A percentile compares a stretch with the other conserved stretches of the same genome.
These are phyloP conservation scores for Hirsutella rhossiliensis DNA, from an alignment of 2,329 filamentous ascomycete genomes.

Conservation along the genomic window DNA sequence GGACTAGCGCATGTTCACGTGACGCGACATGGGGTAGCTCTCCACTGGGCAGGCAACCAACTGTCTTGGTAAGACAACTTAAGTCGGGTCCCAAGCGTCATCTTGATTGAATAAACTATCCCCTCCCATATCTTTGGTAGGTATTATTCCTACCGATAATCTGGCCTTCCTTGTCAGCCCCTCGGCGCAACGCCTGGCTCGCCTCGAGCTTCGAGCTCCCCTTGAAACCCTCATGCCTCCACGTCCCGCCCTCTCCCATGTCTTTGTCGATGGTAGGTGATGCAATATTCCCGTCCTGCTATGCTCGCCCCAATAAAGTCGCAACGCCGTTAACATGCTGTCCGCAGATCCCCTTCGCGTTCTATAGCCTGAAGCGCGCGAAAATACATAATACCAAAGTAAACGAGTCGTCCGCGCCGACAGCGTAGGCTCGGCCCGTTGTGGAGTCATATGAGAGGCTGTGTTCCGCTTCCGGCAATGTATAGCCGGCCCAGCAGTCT, in stretches of 20 bases:
- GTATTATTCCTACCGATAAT: conserved; percentile 8
- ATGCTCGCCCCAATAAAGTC: conserved; percentile 14
- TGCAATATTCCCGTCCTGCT: conserved; percentile 12
- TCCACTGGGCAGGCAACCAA: not conserved
- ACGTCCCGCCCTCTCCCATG: conserved; percentile 4
- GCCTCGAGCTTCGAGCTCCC: not conserved
- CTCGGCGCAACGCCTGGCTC: conserved; percentile 2
- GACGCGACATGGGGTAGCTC: conserved; percentile 5
- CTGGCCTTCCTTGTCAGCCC: conserved; percentile 5
- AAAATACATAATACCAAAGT: conserved; percentile 16
- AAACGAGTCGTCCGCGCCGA: not conserved
- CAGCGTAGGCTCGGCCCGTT: not conserved
- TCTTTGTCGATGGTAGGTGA: conserved; percentile 11
- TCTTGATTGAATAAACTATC: not conserved
- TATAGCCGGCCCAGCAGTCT: not conserved
- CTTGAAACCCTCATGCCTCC: not conserved
- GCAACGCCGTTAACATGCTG: conserved; percentile 25
- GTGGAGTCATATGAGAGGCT: not conserved
- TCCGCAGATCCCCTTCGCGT: conserved; percentile 14
- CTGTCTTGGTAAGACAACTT: too few species aligned
- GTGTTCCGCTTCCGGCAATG: not conserved
- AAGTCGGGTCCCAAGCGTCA: too few species aligned
- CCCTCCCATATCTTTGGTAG: conserved; percentile 5
- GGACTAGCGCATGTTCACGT: conserved; percentile 15
- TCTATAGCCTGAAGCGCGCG: conserved; percentile 19